Evolutionary conservation across 2,329 filamentous ascomycete species (phyloP).

Genomic region (Aschersonia sp.): DNA sequence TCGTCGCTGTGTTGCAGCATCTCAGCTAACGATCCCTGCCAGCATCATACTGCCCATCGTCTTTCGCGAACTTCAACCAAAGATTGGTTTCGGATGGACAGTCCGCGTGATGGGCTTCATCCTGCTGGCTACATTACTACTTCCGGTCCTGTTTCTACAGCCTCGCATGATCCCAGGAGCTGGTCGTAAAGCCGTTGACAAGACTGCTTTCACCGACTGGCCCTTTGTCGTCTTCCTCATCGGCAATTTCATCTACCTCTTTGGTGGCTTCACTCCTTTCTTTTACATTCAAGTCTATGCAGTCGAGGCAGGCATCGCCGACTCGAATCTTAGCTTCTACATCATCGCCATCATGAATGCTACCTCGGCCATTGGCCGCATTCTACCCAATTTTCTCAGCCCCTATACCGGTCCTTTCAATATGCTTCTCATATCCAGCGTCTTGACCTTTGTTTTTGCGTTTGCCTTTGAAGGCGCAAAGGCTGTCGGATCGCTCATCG

Average conservation of each 20-base stretch:
- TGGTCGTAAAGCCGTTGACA: constrained; percentile 3
- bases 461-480: neutral
- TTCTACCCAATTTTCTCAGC: neutral
- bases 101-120: constrained; percentile 15
- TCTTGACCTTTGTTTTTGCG: neutral
- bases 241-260: constrained; percentile 19
- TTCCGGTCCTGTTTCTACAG: constrained; percentile 23
- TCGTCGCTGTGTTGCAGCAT: neutral
- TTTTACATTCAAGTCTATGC: constrained; percentile 20
- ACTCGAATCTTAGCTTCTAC: constrained; percentile 7
- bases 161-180: constrained; percentile 18
- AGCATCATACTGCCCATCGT: constrained; percentile 18
- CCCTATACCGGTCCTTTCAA: neutral
- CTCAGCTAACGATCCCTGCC: neutral
- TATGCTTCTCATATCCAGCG: neutral
- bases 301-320: neutral
- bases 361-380: constrained; percentile 13
- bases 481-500: neutral
- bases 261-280: constrained; percentile 22
- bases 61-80: constrained; percentile 7
- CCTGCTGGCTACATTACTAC: constrained; percentile 15
- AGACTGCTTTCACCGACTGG: constrained; percentile 10
- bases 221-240: constrained; percentile 9
- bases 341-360: constrained; percentile 16
- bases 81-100: constrained; percentile 15